Conservation (phyloP, 2,329 filamentous ascomycete species). For the Tetracladium maxilliforme region DNA sequence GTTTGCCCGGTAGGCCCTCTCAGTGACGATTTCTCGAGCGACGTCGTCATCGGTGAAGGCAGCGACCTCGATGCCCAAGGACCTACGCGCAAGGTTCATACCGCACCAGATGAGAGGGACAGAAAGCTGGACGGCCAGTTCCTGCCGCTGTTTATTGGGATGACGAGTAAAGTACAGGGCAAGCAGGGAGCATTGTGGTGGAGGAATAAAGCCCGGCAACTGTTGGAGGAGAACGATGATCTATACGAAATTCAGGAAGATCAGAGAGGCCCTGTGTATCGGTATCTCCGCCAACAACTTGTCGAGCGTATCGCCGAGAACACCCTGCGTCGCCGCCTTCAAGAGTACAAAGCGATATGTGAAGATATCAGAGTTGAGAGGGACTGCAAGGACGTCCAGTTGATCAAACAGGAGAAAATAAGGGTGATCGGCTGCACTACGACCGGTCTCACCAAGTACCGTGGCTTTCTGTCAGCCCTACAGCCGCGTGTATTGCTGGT, state of each 20-base stretch:
- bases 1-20: too few relatives aligned
- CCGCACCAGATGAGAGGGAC: too few relatives aligned
- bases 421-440: constrained; percentile 33
- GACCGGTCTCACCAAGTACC: constrained; percentile 56
- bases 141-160: neutral
- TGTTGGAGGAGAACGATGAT: constrained; percentile 6
- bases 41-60: too few relatives aligned
- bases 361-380: constrained; percentile 8
- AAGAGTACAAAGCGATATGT: too few relatives aligned
- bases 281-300: too few relatives aligned
- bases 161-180: neutral
- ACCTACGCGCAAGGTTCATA: too few relatives aligned
- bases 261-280: constrained; percentile 13
- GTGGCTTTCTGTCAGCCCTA: constrained; percentile 42
- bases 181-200: too few relatives aligned
- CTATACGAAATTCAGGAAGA: constrained; percentile 11
- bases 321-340: too few relatives aligned
- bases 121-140: too few relatives aligned
- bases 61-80: too few relatives aligned
- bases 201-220: constrained; percentile 7
- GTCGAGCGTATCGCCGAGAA: too few relatives aligned
- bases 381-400: constrained; percentile 6
- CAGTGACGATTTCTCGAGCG: too few relatives aligned
- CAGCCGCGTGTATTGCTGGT: constrained; percentile 48
- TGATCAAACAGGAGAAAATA: constrained; percentile 47